phyloP scores from a whole-genome alignment of 2,329 filamentous ascomycete species.

The Aspergillus fumigatiaffinis region DNA sequence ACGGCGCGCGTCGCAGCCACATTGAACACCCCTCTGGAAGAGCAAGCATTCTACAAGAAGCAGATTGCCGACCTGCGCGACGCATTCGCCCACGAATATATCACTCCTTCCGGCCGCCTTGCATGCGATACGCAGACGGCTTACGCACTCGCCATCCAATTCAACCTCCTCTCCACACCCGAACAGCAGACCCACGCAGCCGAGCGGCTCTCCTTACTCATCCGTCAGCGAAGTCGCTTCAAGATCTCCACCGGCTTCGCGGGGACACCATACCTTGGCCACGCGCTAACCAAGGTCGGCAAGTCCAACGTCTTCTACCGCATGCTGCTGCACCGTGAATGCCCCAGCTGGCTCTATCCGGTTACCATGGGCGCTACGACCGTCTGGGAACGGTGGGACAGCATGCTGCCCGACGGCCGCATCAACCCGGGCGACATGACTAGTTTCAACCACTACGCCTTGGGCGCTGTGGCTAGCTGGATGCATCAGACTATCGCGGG shows the following conservation, averaged over 20 bases:
- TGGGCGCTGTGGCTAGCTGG: conserved; percentile 37
- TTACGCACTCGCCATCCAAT: conserved; percentile 24
- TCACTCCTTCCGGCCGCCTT: conserved; percentile 21
- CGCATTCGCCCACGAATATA: conserved; percentile 25
- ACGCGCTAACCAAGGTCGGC: conserved; percentile 19
- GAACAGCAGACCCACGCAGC: background rate
- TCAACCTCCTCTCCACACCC: conserved; percentile 16
- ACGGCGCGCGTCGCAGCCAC: conserved; percentile 22
- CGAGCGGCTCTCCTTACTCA: background rate
- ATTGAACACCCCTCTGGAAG: conserved; percentile 6
- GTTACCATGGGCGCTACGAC: conserved; percentile 39
- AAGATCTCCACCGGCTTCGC: conserved; percentile 30
- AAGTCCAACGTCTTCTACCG: conserved; percentile 7
- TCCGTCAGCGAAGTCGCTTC: conserved; percentile 10
- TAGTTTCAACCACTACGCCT: conserved; percentile 40
- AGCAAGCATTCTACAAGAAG: conserved; percentile 13
- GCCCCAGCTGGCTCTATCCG: conserved; percentile 32
- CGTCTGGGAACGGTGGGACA: conserved; percentile 43
- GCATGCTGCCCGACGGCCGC: conserved; percentile 31
- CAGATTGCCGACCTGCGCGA: conserved; percentile 8
- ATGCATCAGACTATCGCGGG: conserved; percentile 34
- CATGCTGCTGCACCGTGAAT: conserved; percentile 10
- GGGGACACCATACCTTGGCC: conserved; percentile 19
- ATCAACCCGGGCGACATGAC: conserved; percentile 41
- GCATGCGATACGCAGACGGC: conserved; percentile 29